Evolutionary conservation across 331 rosid species (phyloP), one percentile per base, ranked within the genome.

Genomic region (Pyracantha coccinea): DNA sequence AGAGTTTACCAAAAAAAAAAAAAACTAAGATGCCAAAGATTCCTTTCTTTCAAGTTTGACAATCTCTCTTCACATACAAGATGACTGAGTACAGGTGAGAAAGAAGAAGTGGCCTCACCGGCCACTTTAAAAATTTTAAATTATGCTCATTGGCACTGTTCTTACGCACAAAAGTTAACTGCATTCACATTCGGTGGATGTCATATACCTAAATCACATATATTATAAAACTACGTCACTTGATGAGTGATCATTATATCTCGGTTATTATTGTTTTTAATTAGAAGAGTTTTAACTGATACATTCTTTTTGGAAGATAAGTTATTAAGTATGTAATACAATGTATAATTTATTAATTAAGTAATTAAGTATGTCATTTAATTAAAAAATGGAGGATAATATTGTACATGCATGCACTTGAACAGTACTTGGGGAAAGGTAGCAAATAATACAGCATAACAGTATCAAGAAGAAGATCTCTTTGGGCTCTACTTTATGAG

Each of bases 71-170:
- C 74, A 38, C 8, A 71, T 75, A 71, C 47, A 69, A 69, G 73
- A 19, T 29, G 66, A 24, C 66, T 60, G 19, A 15, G 3, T 25
- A 3, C 19, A 10, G 25, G 76, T 64, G 72, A 69, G 78, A 72
- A 54, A 50, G 60, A 53, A 55, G 59, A 80, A 75, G 71, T 77
- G 88, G 82, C 87, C 77, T 81, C 83, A 83, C 65, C 27, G 24
- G n/a, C 77, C 80, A 50, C 54, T 19, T 10, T 19, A 50, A 38
- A 38, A 38, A 38, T 0, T 38, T 38, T 38, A 38, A 35, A 38
- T 38, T 38, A 38, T 38, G 13, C 45, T 38, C 4, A 13, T 38
- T 38, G 4, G 45, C 45, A 38, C 45, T 38, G 45, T 38, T 38
- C 44, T 38, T 38, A 10, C 0, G 45, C 4, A 2, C 45, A 38